A percentile compares a stretch with the other conserved stretches of the same genome.
Evolutionary conservation across 2,329 filamentous ascomycete species (phyloP).

Genomic region (Seiridium cupressi): DNA sequence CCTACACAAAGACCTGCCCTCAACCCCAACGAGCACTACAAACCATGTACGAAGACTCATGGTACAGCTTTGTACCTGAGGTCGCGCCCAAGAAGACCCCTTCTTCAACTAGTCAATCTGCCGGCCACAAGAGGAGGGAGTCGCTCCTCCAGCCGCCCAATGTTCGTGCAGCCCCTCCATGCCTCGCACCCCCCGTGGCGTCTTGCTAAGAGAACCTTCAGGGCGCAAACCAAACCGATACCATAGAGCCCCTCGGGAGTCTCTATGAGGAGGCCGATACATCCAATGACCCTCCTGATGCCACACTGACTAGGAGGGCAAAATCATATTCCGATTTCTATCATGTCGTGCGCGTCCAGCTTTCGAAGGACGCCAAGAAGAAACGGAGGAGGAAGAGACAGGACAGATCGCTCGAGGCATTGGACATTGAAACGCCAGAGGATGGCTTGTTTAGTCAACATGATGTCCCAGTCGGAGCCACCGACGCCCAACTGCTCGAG

Average conservation of each 20-base stretch:
- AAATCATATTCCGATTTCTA: conserved; percentile 81
- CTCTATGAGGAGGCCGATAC: conserved; percentile 56
- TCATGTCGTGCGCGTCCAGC: conserved; percentile 56
- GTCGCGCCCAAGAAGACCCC: conserved; percentile 49
- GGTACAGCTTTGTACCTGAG: conserved; percentile 76
- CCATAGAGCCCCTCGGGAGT: conserved; percentile 55
- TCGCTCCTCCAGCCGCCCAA: conserved; percentile 68
- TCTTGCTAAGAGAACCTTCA: conserved; percentile 30
- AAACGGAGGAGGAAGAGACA: conserved; percentile 37
- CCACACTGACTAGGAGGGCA: conserved; percentile 63
- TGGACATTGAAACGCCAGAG: conserved; percentile 36
- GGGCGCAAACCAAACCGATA: conserved; percentile 52
- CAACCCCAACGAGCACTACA: not conserved
- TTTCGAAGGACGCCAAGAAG: conserved; percentile 47
- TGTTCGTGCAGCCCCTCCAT: conserved; percentile 38
- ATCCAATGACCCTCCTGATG: conserved; percentile 61
- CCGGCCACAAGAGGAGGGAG: conserved; percentile 63
- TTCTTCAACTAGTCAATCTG: conserved; percentile 35
- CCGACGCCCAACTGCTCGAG: conserved; percentile 69
- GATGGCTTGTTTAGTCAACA: conserved; percentile 7
- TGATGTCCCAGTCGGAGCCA: conserved; percentile 18
- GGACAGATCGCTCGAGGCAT: conserved; percentile 49
- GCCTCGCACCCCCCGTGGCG: not conserved
- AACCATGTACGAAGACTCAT: conserved; percentile 77
- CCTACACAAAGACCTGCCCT: not conserved